Evolutionary conservation across 805 yeast species (phyloP).

Genomic region (Monosporozyma siamensis): DNA sequence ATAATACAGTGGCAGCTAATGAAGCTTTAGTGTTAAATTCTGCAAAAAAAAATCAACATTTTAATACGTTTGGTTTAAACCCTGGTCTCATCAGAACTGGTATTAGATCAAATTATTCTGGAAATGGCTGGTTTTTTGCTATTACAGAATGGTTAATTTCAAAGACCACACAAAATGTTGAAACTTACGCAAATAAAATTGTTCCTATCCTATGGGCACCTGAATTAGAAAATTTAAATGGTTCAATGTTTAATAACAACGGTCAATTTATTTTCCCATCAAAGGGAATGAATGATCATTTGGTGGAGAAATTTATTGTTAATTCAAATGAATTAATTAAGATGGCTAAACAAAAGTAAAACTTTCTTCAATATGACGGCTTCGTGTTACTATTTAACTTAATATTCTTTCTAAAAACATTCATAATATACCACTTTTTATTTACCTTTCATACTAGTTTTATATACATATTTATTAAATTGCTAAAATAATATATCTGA

Average conservation of each 20-base stretch:
- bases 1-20: conserved; percentile 37
- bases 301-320: conserved; percentile 23
- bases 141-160: conserved; percentile 26
- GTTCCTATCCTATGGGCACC: conserved; percentile 28
- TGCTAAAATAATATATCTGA: too few relatives aligned
- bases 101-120: conserved; percentile 31
- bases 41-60: conserved; percentile 12
- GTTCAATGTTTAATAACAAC: conserved; percentile 27
- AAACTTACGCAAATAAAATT: conserved; percentile 27
- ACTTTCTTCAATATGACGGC: too few relatives aligned
- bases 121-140: conserved; percentile 18
- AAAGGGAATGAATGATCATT: conserved; percentile 23
- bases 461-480: too few relatives aligned
- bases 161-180: conserved; percentile 28
- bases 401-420: too few relatives aligned
- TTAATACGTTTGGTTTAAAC: conserved; percentile 31
- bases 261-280: conserved; percentile 24
- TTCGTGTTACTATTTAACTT: too few relatives aligned
- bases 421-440: too few relatives aligned
- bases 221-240: conserved; percentile 26
- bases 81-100: conserved; percentile 34
- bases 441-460: too few relatives aligned
- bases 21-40: conserved; percentile 29
- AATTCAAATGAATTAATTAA: conserved; percentile 17
- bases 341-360: not conserved